phyloP scores from a whole-genome alignment of 1,139 yeast species.

The Candida glucosophila region DNA sequence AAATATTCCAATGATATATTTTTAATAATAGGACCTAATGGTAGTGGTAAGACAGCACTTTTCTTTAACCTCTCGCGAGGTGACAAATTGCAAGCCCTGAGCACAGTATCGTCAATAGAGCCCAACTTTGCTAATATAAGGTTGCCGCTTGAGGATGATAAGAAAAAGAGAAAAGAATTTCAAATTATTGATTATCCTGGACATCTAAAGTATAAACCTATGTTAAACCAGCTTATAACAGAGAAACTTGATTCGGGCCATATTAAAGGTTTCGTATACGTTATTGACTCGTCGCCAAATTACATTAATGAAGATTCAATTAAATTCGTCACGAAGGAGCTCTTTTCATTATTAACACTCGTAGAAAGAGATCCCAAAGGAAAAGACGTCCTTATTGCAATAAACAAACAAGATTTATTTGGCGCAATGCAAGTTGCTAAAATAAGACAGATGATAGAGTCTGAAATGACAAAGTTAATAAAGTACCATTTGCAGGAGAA shows the following conservation, averaged over 20 bases:
- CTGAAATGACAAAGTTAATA: conserved; percentile 54
- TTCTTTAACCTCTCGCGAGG: conserved; percentile 26
- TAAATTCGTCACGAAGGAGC: conserved; percentile 40
- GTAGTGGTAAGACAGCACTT: conserved; percentile 70
- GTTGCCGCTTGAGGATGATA: conserved; percentile 26
- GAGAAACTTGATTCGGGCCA: conserved; percentile 37
- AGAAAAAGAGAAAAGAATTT: conserved; percentile 26
- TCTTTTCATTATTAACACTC: conserved; percentile 44
- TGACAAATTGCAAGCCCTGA: conserved; percentile 7
- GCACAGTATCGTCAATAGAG: conserved; percentile 38
- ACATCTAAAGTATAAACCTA: conserved; percentile 58
- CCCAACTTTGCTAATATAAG: conserved; percentile 21
- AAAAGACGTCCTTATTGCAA: conserved; percentile 63
- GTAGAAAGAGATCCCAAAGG: conserved; percentile 60
- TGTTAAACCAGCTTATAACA: conserved; percentile 32
- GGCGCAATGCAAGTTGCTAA: conserved; percentile 66
- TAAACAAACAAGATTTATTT: conserved; percentile 79
- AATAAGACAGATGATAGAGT: conserved; percentile 50
- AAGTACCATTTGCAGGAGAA: conserved; percentile 31
- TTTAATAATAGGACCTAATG: conserved; percentile 63
- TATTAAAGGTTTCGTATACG: conserved; percentile 58
- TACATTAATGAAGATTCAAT: conserved; percentile 28
- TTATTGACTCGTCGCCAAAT: conserved; percentile 54
- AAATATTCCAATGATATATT: conserved; percentile 41
- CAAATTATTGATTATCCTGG: conserved; percentile 80